These are phyloP conservation scores for Calocera viscosa DNA, from an alignment of 768 basidiomycete species.

Conservation along the genomic window DNA sequence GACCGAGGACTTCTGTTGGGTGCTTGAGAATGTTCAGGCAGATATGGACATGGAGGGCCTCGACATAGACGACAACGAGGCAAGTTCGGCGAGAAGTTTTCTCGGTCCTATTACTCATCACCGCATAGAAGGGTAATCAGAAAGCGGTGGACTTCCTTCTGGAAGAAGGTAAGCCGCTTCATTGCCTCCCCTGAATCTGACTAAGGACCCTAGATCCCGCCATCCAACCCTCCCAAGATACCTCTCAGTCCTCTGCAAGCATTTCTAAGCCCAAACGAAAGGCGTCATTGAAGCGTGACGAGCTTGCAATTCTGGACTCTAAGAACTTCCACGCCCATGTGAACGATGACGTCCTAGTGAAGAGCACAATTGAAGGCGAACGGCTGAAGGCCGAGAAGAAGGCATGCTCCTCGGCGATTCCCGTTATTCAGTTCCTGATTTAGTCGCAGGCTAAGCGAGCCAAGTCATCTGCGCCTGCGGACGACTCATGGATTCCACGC, in stretches of 20 bases:
- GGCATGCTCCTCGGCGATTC: neutral
- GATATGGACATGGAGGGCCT: neutral
- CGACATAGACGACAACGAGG: slow-evolving; percentile 5
- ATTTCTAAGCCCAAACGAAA: neutral
- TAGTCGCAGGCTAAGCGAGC: neutral
- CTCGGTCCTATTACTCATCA: neutral
- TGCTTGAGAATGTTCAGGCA: neutral
- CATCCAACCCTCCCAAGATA: neutral
- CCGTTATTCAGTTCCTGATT: neutral
- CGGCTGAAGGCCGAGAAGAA: neutral
- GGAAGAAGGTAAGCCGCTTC: neutral
- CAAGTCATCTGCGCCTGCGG: neutral
- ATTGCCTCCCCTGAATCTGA: neutral
- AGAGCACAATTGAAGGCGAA: neutral
- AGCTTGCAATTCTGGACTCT: neutral
- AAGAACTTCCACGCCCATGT: neutral
- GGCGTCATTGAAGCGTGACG: neutral
- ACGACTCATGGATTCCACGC: neutral
- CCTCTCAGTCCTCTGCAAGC: neutral
- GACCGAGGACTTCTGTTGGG: neutral
- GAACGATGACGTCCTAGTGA: neutral
- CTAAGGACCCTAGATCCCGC: slow-evolving; percentile 7
- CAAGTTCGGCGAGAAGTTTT: neutral
- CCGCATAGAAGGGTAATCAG: neutral
- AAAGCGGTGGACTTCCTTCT: slow-evolving; percentile 1